Evolutionary conservation across 1,284 basidiomycete species (phyloP), one percentile per base, ranked within the genome.

Genomic region (Ceratobasidium sp.): DNA sequence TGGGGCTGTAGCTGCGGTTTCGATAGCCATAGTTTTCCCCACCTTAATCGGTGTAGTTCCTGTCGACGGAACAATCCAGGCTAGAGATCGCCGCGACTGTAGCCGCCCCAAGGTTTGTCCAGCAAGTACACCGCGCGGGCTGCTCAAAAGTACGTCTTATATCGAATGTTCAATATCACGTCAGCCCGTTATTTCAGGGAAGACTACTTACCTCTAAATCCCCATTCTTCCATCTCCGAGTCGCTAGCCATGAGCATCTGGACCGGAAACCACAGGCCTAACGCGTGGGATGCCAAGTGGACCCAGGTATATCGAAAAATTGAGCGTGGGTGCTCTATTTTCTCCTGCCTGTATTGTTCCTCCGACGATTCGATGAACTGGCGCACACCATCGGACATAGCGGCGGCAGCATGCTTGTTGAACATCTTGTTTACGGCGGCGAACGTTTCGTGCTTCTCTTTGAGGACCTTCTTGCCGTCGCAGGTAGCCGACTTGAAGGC

Each of bases 171-270:
- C n/a, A 52, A 6, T n/a, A 46, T 52, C n/a, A 27, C 23, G 27
- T 7, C 6, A 33, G 12, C 3, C 8, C 7, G 27, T n/a, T n/a
- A n/a, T n/a, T n/a, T n/a, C n/a, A n/a, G 7, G 16, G n/a, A n/a
- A n/a, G n/a, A n/a, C n/a, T 12, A 23, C 30, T 30, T 55, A 38
- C 67, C 48, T 69, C 55, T 69, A 33, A 69, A 69, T 5, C 67
- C 67, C 67, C 67, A 69, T 54, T 69, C 50, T 55, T 50, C 67
- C 67, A 69, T 50, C n/a, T n/a, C n/a, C 10, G 54, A 48, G 35
- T 30, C 33, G 14, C 16, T 48, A 18, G 12, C 6, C 4, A 38
- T 55, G 1, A 38, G 12, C 12, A 69, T 8, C 23, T 69, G 48
- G 10, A 69, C 14, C 4, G 67, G 67, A 35, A 54, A 69, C 18